Evolutionary conservation across 768 basidiomycete genomes (phyloP), one percentile per base, ranked within the genome.

Genomic region (Tephrocybe rancida): DNA sequence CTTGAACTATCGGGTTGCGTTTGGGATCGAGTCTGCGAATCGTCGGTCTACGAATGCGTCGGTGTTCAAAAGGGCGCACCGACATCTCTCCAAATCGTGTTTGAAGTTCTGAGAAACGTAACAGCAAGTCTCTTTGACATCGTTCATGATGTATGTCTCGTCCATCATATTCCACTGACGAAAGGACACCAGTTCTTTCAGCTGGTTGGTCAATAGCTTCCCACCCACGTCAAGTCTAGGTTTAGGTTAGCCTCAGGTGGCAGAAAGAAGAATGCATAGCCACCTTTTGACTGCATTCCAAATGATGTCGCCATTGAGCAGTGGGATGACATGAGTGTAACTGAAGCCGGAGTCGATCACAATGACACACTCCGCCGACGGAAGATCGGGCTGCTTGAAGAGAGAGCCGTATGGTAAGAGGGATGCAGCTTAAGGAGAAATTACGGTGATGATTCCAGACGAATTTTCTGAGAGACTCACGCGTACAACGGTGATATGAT

Each of bases 101-200:
- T 76, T 77, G 74, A 90, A 95, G 63, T 86, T 73, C 18, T 74
- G 73, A 11, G 92, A 86, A 50, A 96, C 88, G 69, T 87, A 97
- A 71, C 93, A 95, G 67, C 92, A 95, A 14, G 82, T 70, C 69
- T 98, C 94, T 69, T 96, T 95, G 62, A 93, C 88, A 63, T 89
- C 82, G 72, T 96, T 95, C 77, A 97, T 87, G 65, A 98, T 90
- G 68, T 88, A 84, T 2, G 93, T 95, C 68, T 98, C 89, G 64
- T 97, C 94, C 87, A 95, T 95, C 91, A 98, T 93, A 69, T 98
- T 92, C 91, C 92, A 98, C 66, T 98, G 95, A 39, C 96, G 86
- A 68, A 90, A 98, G 11, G 94, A 96, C 5, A 95, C 84, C 41
- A 95, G 79, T 65, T 95, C 92, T 66, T 97, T 97, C 21, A 98